Conservation (phyloP, 176 grass and related monocot species). For the Aegilops speltoides region DNA sequence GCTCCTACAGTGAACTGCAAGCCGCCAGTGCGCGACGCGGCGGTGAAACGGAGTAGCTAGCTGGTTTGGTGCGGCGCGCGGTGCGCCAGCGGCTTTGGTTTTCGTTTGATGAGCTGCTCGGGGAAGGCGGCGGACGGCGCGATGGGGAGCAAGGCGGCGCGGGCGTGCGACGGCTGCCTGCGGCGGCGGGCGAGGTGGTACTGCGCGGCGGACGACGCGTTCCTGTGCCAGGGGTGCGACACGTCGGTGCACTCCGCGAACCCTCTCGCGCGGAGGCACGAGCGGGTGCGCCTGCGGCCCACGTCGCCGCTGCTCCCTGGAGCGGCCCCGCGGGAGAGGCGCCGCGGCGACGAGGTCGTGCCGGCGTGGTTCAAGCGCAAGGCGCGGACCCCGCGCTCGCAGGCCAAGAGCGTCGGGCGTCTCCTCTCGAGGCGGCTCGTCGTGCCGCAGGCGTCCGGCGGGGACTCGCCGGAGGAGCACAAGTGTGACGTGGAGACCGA, state of each 20-base stretch:
- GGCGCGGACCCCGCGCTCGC: slow-evolving; percentile 65
- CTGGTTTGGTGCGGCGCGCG: too few relatives aligned
- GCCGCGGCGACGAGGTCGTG: slow-evolving; percentile 41
- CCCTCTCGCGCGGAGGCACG: slow-evolving; percentile 70
- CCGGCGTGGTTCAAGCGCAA: slow-evolving; percentile 83
- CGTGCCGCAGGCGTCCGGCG: slow-evolving; percentile 46
- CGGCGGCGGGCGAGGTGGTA: slow-evolving; percentile 82
- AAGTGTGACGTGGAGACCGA: slow-evolving; percentile 29
- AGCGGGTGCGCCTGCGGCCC: slow-evolving; percentile 57
- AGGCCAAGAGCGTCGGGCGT: slow-evolving; percentile 5
- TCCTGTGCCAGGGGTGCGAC: slow-evolving; percentile 91
- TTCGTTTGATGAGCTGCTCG: slow-evolving; percentile 44
- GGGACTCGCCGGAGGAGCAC: slow-evolving; percentile 36
- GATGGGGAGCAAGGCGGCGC: slow-evolving; percentile 60
- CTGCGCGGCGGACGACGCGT: slow-evolving; percentile 86
- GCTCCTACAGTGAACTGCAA: not conserved
- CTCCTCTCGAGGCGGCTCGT: slow-evolving; percentile 35
- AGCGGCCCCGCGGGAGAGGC: not conserved
- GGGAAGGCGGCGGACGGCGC: slow-evolving; percentile 40
- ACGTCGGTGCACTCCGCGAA: slow-evolving; percentile 86
- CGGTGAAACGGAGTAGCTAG: not conserved
- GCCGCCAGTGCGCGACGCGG: not conserved
- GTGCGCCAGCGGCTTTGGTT: not conserved
- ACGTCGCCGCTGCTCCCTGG: not conserved
- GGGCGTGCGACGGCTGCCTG: slow-evolving; percentile 82